Percentiles rank a stretch among this genome's conserved stretches.
Conservation (phyloP, 305 asterid genomes). For the Petunia hybrid region DNA sequence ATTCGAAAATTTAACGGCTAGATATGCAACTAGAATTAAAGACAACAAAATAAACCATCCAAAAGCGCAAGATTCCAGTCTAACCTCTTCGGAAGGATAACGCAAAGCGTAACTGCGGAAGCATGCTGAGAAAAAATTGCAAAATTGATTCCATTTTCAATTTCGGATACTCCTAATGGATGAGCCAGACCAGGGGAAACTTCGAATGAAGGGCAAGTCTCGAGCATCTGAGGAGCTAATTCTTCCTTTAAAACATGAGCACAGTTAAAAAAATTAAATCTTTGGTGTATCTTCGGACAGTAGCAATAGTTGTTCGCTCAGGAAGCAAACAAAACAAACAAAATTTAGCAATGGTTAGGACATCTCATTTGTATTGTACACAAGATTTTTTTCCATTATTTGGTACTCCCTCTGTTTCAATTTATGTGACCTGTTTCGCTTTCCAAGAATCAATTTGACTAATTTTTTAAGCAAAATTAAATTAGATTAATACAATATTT, state of each 20-base stretch:
- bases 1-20: background rate
- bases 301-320: background rate
- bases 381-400: background rate
- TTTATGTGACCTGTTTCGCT: too few relatives aligned
- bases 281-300: background rate
- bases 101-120: conserved; percentile 81
- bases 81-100: conserved; percentile 73
- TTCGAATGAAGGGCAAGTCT: conserved; percentile 45
- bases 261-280: conserved; percentile 10
- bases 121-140: conserved; percentile 94
- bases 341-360: background rate
- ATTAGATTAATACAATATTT: too few relatives aligned
- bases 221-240: conserved; percentile 48
- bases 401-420: background rate
- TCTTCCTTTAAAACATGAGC: conserved; percentile 59
- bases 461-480: too few relatives aligned
- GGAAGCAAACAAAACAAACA: background rate
- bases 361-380: background rate
- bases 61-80: conserved; percentile 36
- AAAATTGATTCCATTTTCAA: conserved; percentile 83
- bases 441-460: too few relatives aligned
- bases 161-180: conserved; percentile 88
- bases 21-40: background rate
- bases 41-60: background rate
- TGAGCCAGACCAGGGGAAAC: conserved; percentile 80